A percentile compares a stretch with the other conserved stretches of the same genome.
Conservation (phyloP, 2,329 filamentous ascomycete species). For the Dichotomopilus funicola region DNA sequence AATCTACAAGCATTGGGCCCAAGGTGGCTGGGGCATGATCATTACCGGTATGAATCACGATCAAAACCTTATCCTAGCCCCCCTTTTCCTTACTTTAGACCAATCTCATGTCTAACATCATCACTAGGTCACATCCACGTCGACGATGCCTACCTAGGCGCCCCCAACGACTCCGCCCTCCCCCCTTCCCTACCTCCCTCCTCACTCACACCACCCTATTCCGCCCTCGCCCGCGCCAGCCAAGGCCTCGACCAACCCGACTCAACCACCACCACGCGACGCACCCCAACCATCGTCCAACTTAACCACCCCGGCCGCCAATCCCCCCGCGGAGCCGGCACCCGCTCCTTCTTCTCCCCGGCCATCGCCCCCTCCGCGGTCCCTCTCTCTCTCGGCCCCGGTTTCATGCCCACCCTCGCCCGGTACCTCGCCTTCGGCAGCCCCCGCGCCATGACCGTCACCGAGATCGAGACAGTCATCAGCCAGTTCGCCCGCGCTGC, state of each 20-base stretch:
- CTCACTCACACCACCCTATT: slow-evolving; percentile 33
- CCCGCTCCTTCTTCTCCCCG: slow-evolving; percentile 42
- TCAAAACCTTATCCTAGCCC: neutral
- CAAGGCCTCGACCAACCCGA: slow-evolving; percentile 34
- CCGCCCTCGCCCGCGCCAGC: slow-evolving; percentile 38
- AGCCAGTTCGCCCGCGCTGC: slow-evolving; percentile 48
- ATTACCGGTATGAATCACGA: slow-evolving; percentile 33
- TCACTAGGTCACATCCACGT: slow-evolving; percentile 39
- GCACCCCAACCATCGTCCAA: slow-evolving; percentile 52
- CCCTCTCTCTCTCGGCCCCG: slow-evolving; percentile 35
- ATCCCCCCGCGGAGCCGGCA: slow-evolving; percentile 22
- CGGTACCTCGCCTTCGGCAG: slow-evolving; percentile 41
- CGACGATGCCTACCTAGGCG: slow-evolving; percentile 33
- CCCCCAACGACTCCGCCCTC: slow-evolving; percentile 30
- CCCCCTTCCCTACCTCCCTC: slow-evolving; percentile 26
- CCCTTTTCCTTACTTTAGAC: neutral
- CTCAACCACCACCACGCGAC: slow-evolving; percentile 26
- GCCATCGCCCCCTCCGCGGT: slow-evolving; percentile 40
- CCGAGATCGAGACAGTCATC: slow-evolving; percentile 49
- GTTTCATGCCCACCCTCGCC: slow-evolving; percentile 30
- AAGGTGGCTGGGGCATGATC: slow-evolving; percentile 47
- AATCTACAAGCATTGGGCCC: slow-evolving; percentile 48
- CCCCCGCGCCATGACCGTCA: slow-evolving; percentile 48
- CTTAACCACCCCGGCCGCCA: slow-evolving; percentile 59
- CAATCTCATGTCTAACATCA: neutral